Conservation (phyloP, 495 filamentous ascomycete genomes). For the Penicillium lagena region DNA sequence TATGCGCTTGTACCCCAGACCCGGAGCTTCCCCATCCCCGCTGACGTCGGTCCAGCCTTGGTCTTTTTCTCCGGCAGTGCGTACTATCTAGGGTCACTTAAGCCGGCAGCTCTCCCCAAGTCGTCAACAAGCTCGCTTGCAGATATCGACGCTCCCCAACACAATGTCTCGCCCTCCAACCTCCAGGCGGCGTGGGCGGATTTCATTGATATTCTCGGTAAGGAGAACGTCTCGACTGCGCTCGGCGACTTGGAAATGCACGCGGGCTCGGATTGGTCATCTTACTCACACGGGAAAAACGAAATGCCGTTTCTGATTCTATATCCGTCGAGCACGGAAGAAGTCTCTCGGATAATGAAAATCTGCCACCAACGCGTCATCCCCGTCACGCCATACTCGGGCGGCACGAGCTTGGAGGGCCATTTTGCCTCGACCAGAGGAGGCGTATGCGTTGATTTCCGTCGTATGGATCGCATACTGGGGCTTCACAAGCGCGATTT, state of each 20-base stretch:
- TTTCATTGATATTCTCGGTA: constrained; percentile 76
- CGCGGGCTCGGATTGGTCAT: constrained; percentile 83
- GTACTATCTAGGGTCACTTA: constrained; percentile 66
- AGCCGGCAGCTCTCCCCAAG: constrained; percentile 50
- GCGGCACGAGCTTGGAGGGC: constrained; percentile 59
- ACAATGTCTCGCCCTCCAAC: constrained; percentile 66
- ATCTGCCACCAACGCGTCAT: constrained; percentile 54
- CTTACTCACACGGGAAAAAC: constrained; percentile 52
- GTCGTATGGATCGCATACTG: constrained; percentile 56
- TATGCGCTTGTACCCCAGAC: constrained; percentile 24
- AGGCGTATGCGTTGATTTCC: constrained; percentile 59
- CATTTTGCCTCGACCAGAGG: constrained; percentile 56
- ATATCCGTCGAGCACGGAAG: constrained; percentile 46
- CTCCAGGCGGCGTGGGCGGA: constrained; percentile 93
- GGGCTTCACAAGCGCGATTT: constrained; percentile 50
- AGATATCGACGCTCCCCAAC: constrained; percentile 51
- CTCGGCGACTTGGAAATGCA: constrained; percentile 62
- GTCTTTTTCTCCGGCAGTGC: constrained; percentile 53
- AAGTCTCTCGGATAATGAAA: constrained; percentile 56
- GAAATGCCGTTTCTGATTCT: constrained; percentile 44
- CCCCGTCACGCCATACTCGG: constrained; percentile 58
- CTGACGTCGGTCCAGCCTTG: constrained; percentile 33
- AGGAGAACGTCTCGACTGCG: constrained; percentile 75
- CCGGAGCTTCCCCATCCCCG: not conserved
- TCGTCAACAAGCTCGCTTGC: constrained; percentile 69